phyloP scores from a whole-genome alignment of 441 rosid genomes.

The Francoa sonchifolia region DNA sequence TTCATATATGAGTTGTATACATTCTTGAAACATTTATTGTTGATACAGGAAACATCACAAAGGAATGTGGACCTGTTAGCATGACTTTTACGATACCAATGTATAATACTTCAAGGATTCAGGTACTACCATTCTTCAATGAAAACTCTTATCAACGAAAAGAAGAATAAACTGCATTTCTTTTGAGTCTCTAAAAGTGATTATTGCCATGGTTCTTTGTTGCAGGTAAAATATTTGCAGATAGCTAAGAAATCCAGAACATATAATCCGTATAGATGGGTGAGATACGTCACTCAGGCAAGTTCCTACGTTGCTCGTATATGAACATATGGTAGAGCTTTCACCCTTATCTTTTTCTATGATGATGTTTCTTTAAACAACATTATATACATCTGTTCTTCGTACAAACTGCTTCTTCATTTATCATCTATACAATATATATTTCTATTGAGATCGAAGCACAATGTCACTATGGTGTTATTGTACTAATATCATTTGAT shows the following conservation, averaged over 20 bases:
- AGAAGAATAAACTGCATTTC: slow-evolving; percentile 2
- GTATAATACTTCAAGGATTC: slow-evolving; percentile 87
- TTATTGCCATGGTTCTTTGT: slow-evolving; percentile 4
- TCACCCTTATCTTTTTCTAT: background rate
- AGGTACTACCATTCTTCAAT: slow-evolving; percentile 39
- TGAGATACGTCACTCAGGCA: slow-evolving; percentile 94
- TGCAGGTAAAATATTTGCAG: slow-evolving; percentile 95
- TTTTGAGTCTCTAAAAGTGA: too few relatives aligned
- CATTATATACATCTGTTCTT: background rate
- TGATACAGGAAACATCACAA: slow-evolving; percentile 67
- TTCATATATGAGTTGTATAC: background rate
- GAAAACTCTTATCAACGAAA: too few relatives aligned
- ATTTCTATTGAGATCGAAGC: too few relatives aligned
- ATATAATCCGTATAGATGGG: slow-evolving; percentile 90
- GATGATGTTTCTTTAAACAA: background rate
- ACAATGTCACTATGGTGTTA: too few relatives aligned
- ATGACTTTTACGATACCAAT: slow-evolving; percentile 94
- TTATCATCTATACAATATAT: too few relatives aligned
- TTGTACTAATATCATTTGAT: too few relatives aligned
- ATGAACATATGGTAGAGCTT: slow-evolving; percentile 27
- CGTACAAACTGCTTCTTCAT: too few relatives aligned
- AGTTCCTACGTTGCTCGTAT: slow-evolving; percentile 90
- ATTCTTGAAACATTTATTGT: slow-evolving; percentile 8
- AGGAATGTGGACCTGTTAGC: slow-evolving; percentile 95
- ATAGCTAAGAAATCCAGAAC: slow-evolving; percentile 79